phyloP scores from a whole-genome alignment of 139 green algal genomes.

The Parachlorella kessleri region DNA sequence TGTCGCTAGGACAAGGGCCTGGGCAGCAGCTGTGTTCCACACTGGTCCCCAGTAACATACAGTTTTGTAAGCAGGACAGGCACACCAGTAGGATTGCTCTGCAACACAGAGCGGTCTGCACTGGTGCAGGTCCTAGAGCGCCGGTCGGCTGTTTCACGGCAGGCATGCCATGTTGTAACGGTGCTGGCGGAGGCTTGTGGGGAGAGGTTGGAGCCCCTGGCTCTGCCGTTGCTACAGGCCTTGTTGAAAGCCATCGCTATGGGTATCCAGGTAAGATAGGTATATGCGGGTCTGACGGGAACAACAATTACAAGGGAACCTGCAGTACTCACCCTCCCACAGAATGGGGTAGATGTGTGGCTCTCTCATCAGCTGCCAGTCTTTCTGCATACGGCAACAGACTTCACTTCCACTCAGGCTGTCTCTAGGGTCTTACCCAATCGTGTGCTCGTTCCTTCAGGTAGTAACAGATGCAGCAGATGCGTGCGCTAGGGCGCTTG shows the following conservation, averaged over 20 bases:
- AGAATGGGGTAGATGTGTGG: slow-evolving; percentile 57
- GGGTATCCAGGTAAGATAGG: slow-evolving; percentile 64
- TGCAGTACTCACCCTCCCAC: too few species aligned
- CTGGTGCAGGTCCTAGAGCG: slow-evolving; percentile 62
- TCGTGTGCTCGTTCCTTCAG: not conserved
- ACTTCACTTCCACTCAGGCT: not conserved
- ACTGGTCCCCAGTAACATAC: too few species aligned
- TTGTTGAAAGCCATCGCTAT: slow-evolving; percentile 81
- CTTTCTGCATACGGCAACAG: not conserved
- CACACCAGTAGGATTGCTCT: too few species aligned
- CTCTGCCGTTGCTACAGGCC: slow-evolving; percentile 53
- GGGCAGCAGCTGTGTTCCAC: too few species aligned
- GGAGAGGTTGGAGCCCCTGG: slow-evolving; percentile 51
- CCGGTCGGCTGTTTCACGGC: slow-evolving; percentile 62
- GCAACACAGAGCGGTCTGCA: too few species aligned
- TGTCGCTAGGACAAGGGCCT: too few species aligned
- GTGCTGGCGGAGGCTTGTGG: slow-evolving; percentile 61
- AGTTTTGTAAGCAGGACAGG: too few species aligned
- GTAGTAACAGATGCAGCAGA: slow-evolving; percentile 64
- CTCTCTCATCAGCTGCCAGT: not conserved
- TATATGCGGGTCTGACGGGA: slow-evolving; percentile 42
- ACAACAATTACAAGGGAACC: too few species aligned
- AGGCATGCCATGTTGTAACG: slow-evolving; percentile 66
- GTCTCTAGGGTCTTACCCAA: too few species aligned
- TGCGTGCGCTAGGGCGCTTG: slow-evolving; percentile 41